Evolutionary conservation across 2,329 filamentous ascomycete genomes (phyloP).

Genomic region (Fusarium veterinarium): DNA sequence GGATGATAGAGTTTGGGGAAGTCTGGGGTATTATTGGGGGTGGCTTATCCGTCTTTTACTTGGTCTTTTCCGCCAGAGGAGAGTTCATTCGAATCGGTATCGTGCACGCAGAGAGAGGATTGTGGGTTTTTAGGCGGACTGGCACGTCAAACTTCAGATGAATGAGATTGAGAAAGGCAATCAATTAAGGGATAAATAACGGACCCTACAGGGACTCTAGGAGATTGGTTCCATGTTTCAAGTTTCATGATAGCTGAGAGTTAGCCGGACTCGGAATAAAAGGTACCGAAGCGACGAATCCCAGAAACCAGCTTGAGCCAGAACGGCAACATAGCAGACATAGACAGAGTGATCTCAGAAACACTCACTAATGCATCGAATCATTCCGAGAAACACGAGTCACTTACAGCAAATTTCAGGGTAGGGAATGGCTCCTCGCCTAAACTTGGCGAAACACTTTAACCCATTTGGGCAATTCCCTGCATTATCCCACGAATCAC

Average conservation of each 20-base stretch:
- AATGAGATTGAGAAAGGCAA: background rate
- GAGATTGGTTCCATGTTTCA: background rate
- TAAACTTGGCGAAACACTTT: background rate
- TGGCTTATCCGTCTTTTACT: background rate
- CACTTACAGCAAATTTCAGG: background rate
- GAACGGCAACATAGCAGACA: background rate
- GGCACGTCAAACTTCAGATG: background rate
- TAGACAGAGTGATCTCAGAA: background rate
- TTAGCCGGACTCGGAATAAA: background rate
- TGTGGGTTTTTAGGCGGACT: fast-evolving
- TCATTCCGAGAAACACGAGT: background rate
- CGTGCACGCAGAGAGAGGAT: fast-evolving
- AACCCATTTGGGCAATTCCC: background rate
- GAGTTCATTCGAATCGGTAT: fast-evolving
- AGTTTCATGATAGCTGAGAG: fast-evolving
- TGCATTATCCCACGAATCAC: background rate
- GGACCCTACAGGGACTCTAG: background rate
- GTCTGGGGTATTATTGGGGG: background rate
- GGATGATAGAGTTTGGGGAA: background rate
- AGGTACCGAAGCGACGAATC: too few relatives aligned
- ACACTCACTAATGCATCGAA: background rate
- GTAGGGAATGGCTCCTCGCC: background rate
- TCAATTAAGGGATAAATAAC: fast-evolving
- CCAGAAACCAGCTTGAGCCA: too few relatives aligned
- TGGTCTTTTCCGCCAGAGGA: fast-evolving